phyloP scores from a whole-genome alignment of 495 filamentous ascomycete genomes.

The Neohortaea acidophila region DNA sequence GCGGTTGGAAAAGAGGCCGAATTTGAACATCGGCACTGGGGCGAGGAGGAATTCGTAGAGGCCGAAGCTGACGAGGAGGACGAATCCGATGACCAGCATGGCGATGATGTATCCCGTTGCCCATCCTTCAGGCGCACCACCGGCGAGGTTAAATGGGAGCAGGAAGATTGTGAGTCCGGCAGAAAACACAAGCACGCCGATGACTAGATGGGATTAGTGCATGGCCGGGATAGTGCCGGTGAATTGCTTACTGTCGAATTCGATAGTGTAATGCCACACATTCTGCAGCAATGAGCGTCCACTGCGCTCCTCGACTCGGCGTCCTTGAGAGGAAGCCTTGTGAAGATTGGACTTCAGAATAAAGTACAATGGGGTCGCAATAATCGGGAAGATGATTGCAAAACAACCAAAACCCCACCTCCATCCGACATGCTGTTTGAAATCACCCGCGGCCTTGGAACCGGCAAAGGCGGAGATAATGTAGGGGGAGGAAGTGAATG shows the following conservation, averaged over 20 bases:
- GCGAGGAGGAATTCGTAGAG: constrained; percentile 8
- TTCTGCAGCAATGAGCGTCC: constrained; percentile 6
- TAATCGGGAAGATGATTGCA: constrained; percentile 30
- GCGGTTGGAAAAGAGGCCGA: constrained; percentile 9
- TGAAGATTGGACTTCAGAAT: constrained; percentile 30
- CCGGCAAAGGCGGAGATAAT: constrained; percentile 45
- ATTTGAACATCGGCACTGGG: constrained; percentile 6
- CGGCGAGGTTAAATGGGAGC: constrained; percentile 13
- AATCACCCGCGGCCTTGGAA: constrained; percentile 31
- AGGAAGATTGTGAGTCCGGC: constrained; percentile 14
- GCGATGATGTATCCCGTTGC: constrained; percentile 6
- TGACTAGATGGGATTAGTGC: neutral
- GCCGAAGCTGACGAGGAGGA: constrained; percentile 8
- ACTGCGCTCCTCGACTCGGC: constrained; percentile 14
- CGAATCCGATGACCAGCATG: constrained; percentile 15
- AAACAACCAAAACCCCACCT: constrained; percentile 41
- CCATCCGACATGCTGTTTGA: constrained; percentile 36
- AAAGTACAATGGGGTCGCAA: constrained; percentile 23
- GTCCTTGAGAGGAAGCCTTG: constrained; percentile 38
- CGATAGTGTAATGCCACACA: constrained; percentile 8
- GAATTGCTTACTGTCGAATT: constrained; percentile 8
- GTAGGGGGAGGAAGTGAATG: constrained; percentile 48
- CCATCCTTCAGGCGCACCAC: constrained; percentile 7
- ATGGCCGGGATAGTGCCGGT: neutral
- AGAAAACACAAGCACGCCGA: constrained; percentile 10